Evolutionary conservation across 2,329 filamentous ascomycete genomes (phyloP).

Genomic region (Beauveria asiatica): DNA sequence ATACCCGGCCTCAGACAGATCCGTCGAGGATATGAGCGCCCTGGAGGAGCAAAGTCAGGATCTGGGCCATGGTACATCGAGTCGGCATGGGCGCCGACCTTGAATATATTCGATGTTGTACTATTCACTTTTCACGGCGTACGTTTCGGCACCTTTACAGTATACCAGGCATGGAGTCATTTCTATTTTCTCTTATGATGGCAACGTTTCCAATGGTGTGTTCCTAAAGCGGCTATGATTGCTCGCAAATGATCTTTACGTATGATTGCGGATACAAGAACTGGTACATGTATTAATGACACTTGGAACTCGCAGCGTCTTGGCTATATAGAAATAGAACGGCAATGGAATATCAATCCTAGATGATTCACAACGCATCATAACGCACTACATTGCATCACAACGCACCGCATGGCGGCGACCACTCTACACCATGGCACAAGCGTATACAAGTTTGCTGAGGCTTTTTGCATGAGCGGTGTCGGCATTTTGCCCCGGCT

Average conservation of each 20-base stretch:
- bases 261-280: background rate
- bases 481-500: background rate
- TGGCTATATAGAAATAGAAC: background rate
- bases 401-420: background rate
- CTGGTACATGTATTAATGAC: background rate
- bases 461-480: background rate
- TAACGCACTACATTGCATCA: background rate
- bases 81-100: background rate
- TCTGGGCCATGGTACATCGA: conserved; percentile 12
- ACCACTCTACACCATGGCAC: background rate
- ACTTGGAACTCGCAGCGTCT: background rate
- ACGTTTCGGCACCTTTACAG: background rate
- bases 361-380: background rate
- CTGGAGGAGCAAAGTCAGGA: conserved; percentile 25
- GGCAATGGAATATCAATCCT: background rate
- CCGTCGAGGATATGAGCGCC: conserved; percentile 22
- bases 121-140: conserved; percentile 3
- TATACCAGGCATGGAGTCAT: background rate
- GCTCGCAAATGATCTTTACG: background rate
- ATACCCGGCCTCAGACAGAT: conserved; percentile 15
- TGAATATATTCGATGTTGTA: background rate
- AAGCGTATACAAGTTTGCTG: background rate
- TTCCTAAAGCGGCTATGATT: background rate
- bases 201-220: background rate
- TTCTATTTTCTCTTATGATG: background rate